Evolutionary conservation across 192 early-diverging fungal species (phyloP).

Genomic region (Cetraspora pellucida): DNA sequence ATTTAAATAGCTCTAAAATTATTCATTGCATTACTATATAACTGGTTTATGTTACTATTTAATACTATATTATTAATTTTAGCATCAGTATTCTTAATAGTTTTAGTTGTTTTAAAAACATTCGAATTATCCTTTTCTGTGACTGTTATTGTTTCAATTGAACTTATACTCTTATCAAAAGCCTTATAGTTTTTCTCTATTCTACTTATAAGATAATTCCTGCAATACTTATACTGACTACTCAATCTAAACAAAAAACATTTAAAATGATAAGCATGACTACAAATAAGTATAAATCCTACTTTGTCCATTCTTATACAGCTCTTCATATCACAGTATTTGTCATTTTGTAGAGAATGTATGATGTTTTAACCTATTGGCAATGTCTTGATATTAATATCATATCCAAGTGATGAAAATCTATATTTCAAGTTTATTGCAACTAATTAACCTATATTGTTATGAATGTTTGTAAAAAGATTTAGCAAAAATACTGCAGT

Average conservation of each 20-base stretch:
- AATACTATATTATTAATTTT: too few species aligned
- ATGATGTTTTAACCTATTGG: neutral
- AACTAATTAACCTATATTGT: too few species aligned
- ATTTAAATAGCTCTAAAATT: too few species aligned
- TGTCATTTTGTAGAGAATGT: neutral
- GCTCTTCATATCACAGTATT: too few species aligned
- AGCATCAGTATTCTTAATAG: too few species aligned
- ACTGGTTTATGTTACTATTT: too few species aligned
- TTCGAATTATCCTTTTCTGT: neutral
- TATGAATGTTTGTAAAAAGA: too few species aligned
- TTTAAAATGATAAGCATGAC: constrained; percentile 5
- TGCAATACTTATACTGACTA: neutral
- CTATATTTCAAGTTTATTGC: neutral
- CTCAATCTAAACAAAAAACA: neutral
- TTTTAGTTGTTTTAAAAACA: neutral
- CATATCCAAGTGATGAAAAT: neutral
- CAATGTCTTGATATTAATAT: neutral
- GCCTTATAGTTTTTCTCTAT: neutral
- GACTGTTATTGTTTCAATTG: neutral
- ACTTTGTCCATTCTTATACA: too few species aligned
- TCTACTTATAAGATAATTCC: neutral
- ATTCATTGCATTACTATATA: too few species aligned
- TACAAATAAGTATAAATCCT: neutral
- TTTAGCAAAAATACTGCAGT: neutral
- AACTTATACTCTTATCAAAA: neutral